Conservation (phyloP, 139 green algal genomes). For the Closterium sp. region DNA sequence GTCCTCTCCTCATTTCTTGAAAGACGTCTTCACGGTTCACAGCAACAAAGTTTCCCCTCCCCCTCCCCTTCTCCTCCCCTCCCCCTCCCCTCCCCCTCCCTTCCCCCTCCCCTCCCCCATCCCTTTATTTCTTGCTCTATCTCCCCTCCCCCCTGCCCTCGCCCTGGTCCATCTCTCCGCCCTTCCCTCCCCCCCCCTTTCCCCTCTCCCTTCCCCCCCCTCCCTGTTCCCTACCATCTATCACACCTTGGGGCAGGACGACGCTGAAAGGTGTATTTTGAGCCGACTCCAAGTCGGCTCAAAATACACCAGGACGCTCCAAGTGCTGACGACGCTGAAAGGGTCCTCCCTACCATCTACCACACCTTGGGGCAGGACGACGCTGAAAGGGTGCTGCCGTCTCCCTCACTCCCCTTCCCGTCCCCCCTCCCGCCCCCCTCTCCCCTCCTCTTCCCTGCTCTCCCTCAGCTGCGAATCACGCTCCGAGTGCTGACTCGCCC, state of each 20-base stretch:
- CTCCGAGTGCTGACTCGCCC: slow-evolving; percentile 94
- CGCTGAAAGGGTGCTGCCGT: slow-evolving; percentile 84
- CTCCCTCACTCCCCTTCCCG: slow-evolving; percentile 55
- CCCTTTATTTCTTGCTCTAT: not conserved
- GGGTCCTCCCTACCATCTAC: slow-evolving; percentile 94
- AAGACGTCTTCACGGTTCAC: no score
- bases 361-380: slow-evolving; percentile 87
- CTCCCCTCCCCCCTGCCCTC: not conserved
- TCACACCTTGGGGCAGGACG: slow-evolving; percentile 86
- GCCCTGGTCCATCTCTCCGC: not conserved
- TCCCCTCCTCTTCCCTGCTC: not conserved
- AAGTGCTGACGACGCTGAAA: not conserved
- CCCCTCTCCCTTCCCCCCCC: slow-evolving; percentile 85
- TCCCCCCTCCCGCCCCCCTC: no score
- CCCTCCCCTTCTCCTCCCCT: slow-evolving; percentile 52
- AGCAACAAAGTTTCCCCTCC: no score
- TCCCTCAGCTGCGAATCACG: slow-evolving; percentile 84
- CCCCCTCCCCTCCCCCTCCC: no score
- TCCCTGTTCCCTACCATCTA: slow-evolving; percentile 88
- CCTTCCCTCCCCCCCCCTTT: slow-evolving; percentile 93
- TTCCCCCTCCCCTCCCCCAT: not conserved
- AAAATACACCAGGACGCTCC: no score
- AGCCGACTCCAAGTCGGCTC: no score
- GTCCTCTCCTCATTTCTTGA: no score
- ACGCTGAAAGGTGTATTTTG: slow-evolving; percentile 95